Percentiles rank a stretch among this genome's conserved stretches.
Conservation (phyloP, 345 rosid genomes). For the Lepidium didymum region DNA sequence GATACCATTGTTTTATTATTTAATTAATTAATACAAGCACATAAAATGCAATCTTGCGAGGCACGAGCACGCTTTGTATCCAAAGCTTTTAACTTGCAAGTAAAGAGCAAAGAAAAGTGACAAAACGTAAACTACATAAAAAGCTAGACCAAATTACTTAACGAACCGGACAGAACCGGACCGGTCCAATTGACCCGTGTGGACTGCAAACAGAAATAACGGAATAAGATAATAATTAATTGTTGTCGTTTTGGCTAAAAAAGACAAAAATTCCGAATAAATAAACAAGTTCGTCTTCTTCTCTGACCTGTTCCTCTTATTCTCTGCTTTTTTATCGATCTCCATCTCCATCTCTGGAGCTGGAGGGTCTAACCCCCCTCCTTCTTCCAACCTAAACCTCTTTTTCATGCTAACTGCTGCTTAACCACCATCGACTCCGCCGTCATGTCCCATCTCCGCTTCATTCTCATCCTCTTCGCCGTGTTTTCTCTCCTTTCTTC, state of each 20-base stretch:
- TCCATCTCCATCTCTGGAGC: slow-evolving; percentile 30
- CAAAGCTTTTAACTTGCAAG: slow-evolving; percentile 3
- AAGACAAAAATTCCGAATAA: background rate
- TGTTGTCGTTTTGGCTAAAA: background rate
- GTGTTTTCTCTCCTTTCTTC: slow-evolving; percentile 30
- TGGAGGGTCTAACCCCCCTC: slow-evolving; percentile 46
- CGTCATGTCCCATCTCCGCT: slow-evolving; percentile 26
- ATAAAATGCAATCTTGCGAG: slow-evolving; percentile 13
- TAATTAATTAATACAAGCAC: background rate
- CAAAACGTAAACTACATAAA: background rate
- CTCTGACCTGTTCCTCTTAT: slow-evolving; percentile 28
- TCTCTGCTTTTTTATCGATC: slow-evolving; percentile 40
- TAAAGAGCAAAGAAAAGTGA: slow-evolving; percentile 9
- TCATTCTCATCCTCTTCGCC: slow-evolving; percentile 22
- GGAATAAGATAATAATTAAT: slow-evolving; percentile 3
- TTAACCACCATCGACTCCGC: slow-evolving; percentile 1
- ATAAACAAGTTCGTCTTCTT: background rate
- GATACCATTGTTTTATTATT: background rate
- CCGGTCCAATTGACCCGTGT: background rate
- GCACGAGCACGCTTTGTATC: slow-evolving; percentile 27
- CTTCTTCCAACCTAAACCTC: slow-evolving; percentile 26
- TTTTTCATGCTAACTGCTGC: slow-evolving; percentile 3
- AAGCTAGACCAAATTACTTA: background rate
- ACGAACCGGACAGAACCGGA: background rate
- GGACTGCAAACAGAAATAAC: slow-evolving; percentile 27